Conservation (phyloP, 2,329 filamentous ascomycete species). For the Venturia oleaginea region DNA sequence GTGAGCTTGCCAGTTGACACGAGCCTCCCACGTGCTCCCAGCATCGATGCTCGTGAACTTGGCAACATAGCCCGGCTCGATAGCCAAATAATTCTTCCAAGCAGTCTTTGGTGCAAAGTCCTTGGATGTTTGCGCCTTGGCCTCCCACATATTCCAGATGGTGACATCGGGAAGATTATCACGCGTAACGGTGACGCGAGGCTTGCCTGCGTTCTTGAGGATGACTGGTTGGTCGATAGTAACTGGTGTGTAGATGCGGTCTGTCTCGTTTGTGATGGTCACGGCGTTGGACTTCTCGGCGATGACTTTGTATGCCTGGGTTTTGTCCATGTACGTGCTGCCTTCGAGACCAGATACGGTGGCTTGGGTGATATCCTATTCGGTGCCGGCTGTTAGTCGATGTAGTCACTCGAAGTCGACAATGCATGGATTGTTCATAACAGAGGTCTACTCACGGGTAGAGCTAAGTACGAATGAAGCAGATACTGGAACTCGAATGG, state of each 20-base stretch:
- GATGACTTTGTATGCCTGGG: neutral
- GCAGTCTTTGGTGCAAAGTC: conserved; percentile 1
- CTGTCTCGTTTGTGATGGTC: neutral
- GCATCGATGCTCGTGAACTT: neutral
- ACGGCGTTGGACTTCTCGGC: neutral
- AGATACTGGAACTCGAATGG: neutral
- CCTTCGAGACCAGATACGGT: neutral
- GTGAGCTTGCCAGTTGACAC: neutral
- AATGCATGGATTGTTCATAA: neutral
- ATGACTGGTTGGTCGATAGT: neutral
- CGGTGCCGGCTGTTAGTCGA: neutral
- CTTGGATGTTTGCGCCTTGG: neutral
- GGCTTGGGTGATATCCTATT: neutral
- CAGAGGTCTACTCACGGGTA: neutral
- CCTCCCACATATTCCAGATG: neutral
- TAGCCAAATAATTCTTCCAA: conserved; percentile 6
- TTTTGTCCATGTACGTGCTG: neutral
- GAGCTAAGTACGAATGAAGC: neutral
- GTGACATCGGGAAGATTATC: neutral
- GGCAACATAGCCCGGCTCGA: neutral
- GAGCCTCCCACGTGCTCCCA: neutral
- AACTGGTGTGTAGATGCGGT: neutral
- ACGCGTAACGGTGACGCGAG: neutral
- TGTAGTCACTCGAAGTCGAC: no score
- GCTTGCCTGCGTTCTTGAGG: neutral